Evolutionary conservation across 306 rosid species (phyloP).

Genomic region (Delonix regia): DNA sequence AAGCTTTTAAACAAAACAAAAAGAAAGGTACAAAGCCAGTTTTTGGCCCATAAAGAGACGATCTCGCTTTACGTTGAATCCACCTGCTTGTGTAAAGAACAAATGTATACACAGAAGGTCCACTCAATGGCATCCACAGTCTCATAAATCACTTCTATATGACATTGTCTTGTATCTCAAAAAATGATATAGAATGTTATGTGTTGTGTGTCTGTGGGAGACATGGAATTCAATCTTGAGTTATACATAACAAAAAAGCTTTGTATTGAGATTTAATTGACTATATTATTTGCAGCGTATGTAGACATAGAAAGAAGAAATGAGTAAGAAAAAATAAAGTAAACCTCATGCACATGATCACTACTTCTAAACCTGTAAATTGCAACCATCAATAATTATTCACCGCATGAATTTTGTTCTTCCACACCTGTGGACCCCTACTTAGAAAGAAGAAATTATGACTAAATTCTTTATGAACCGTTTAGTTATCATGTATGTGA

Average conservation of each 20-base stretch:
- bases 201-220: slow-evolving; percentile 26
- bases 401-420: background rate
- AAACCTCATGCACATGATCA: too few species aligned
- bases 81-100: background rate
- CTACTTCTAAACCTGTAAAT: slow-evolving; percentile 35
- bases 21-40: background rate
- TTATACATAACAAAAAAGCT: slow-evolving; percentile 3
- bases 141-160: slow-evolving; percentile 27
- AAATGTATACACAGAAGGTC: background rate
- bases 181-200: slow-evolving; percentile 20
- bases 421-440: background rate
- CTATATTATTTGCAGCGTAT: too few species aligned
- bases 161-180: slow-evolving; percentile 12
- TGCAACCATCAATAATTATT: slow-evolving; percentile 18
- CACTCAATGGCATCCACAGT: background rate
- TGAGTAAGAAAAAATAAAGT: too few species aligned
- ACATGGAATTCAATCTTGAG: slow-evolving; percentile 26
- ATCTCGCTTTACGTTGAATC: background rate
- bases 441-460: background rate
- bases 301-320: too few species aligned
- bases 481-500: background rate
- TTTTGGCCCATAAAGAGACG: background rate
- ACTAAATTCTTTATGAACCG: background rate
- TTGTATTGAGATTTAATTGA: background rate
- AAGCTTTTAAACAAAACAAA: background rate